Evolutionary conservation across 2,329 filamentous ascomycete genomes (phyloP), one percentile per base, ranked within the genome.

Genomic region (Pseudopithomyces chartarum): DNA sequence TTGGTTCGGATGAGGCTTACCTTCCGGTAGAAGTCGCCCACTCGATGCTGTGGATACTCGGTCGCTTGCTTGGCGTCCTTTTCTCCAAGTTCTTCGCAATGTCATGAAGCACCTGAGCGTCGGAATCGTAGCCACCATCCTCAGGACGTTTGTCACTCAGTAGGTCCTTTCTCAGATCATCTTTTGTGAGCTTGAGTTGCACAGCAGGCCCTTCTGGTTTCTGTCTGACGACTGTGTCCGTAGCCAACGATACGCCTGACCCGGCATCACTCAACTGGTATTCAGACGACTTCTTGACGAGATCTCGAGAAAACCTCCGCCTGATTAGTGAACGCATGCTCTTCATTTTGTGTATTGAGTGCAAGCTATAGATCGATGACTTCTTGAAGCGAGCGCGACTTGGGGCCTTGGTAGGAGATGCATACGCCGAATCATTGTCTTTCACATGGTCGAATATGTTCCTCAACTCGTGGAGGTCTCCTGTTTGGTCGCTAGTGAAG

Each of bases 61-160:
- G 61, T 36, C 73, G 61, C 57, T 74, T 75, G n/a, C 51, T 63
- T 0, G 68, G 63, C 12, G 65, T 58, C 47, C 62, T 71, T 56
- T 67, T 75, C 2, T 64, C 69, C 2, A 73, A 57, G 38, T 71
- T 67, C 38, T 51, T 68, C 6, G 67, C 70, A 32, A 74, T 60
- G 34, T 74, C 71, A 44, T 71, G 66, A 13, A 78, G 55, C 22
- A 70, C 60, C 53, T 70, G 55, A 29, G 75, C 75, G 62, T 78
- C 76, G 12, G 68, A 64, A 54, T 78, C 75, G 40, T 76, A 78
- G 12, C 72, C 73, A 7, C 73, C 73, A 44, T 75, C 65, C 23
- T 66, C 62, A 6, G 69, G 65, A 47, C 61, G 65, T 58, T 69
- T 71, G 55, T 72, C 63, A 43, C 66, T 72, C 3, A 75, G 57